Evolutionary conservation across 2,329 filamentous ascomycete genomes (phyloP), one percentile per base, ranked within the genome.

Genomic region (Monosporascus sp.): DNA sequence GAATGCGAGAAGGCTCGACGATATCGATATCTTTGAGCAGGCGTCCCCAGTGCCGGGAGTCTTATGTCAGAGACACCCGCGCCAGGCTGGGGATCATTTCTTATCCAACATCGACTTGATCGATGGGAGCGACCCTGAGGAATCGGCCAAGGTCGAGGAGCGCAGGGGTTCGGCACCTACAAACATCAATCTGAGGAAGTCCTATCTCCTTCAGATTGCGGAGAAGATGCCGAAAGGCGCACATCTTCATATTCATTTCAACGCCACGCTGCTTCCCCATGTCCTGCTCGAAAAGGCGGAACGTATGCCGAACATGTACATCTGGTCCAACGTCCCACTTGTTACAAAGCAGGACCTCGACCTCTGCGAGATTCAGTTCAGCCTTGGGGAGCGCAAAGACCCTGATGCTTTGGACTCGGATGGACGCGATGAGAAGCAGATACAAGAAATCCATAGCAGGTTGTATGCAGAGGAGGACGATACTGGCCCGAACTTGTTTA

Each of bases 191-290:
- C 43, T 9, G 20, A 17, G 20, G 38, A 50, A 75, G 47, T 88
- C 86, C 8, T 68, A 72, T 44, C 63, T 91, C 15, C 82, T 84
- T 60, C 60, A 73, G 28, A 76, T 87, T 26, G 79, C 84, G 6
- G 72, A 72, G 35, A 64, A 68, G 53, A 79, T 88, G 74, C 88
- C 88, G 43, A 91, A 91, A 68, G 88, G 87, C 2, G 79, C 80
- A 0, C 85, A 91, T 64, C 73, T 91, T 24, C 88, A 91, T 67
- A 80, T 90, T 24, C 88, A 91, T 67, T 91, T 89, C 74, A 91
- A 91, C 65, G 80, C 87, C n/a, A 88, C 87, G 55, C 72, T 91
- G 5, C 72, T 76, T 15, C 85, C 87, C 9, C 67, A 74, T 2
- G 76, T 84, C 5, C 72, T 91, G 20, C 73, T 91, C 14, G 69